Evolutionary conservation across 441 rosid genomes (phyloP).

Genomic region (Populus tomentosa): DNA sequence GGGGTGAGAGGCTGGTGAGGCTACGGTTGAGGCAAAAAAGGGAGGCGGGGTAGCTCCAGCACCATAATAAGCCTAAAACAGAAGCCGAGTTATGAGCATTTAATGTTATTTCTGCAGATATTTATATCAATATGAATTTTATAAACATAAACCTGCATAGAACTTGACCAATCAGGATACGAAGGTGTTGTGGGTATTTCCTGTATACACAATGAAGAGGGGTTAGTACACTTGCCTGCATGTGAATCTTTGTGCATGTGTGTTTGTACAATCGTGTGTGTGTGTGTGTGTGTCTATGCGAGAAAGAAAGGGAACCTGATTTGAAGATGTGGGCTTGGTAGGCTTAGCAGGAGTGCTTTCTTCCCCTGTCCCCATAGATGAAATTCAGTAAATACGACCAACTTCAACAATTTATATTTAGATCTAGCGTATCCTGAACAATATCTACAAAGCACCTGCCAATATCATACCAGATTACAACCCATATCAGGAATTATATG

Average conservation of each 20-base stretch:
- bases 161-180: conserved; percentile 87
- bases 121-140: conserved; percentile 2
- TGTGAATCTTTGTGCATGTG: background rate
- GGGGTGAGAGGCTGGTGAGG: conserved; percentile 86
- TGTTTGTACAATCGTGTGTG: background rate
- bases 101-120: conserved; percentile 1
- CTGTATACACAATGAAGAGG: conserved; percentile 31
- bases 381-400: conserved; percentile 8
- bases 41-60: conserved; percentile 84
- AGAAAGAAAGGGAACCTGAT: conserved; percentile 43
- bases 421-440: conserved; percentile 7
- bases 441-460: conserved; percentile 27
- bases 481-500: conserved; percentile 10
- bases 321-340: conserved; percentile 66
- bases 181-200: conserved; percentile 62
- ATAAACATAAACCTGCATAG: conserved; percentile 70
- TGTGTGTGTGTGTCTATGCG: background rate
- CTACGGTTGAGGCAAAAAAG: conserved; percentile 81
- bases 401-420: conserved; percentile 12
- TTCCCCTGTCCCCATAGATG: conserved; percentile 71
- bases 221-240: background rate
- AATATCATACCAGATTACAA: conserved; percentile 11
- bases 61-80: conserved; percentile 83
- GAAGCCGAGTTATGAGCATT: conserved; percentile 24
- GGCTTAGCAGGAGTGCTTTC: conserved; percentile 66